Conservation (phyloP, 2,329 filamentous ascomycete genomes). For the Aspergillus costaricaensis region DNA sequence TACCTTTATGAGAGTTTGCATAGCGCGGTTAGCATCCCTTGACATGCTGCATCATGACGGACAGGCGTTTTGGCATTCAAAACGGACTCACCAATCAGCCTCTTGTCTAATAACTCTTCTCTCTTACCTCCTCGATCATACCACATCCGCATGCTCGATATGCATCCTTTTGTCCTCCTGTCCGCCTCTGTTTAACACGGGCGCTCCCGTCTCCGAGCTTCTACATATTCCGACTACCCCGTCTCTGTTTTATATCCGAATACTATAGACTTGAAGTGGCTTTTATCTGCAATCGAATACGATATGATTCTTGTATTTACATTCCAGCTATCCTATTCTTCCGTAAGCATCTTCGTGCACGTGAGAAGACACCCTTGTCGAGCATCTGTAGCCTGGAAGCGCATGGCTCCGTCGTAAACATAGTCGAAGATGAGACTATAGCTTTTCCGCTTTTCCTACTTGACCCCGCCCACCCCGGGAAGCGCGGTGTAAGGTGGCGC, state of each 20-base stretch:
- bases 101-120: constrained; percentile 9
- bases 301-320: too few relatives aligned
- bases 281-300: constrained; percentile 1
- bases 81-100: constrained; percentile 10
- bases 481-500: neutral
- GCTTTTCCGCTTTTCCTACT: too few relatives aligned
- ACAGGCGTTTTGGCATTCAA: constrained; percentile 37
- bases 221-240: neutral
- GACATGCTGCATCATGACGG: constrained; percentile 37
- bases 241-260: neutral
- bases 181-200: neutral
- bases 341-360: neutral
- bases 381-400: neutral
- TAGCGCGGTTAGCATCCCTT: constrained; percentile 42
- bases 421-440: neutral
- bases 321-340: neutral
- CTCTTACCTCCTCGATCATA: neutral
- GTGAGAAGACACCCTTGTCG: neutral
- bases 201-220: neutral
- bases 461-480: neutral
- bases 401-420: neutral
- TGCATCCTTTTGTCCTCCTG: neutral
- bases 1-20: constrained; percentile 38
- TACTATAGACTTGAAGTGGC: neutral
- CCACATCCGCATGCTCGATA: constrained; percentile 4